These are phyloP conservation scores for Endocarpon pusillum DNA, from an alignment of 495 filamentous ascomycete genomes.

Conservation along the genomic window DNA sequence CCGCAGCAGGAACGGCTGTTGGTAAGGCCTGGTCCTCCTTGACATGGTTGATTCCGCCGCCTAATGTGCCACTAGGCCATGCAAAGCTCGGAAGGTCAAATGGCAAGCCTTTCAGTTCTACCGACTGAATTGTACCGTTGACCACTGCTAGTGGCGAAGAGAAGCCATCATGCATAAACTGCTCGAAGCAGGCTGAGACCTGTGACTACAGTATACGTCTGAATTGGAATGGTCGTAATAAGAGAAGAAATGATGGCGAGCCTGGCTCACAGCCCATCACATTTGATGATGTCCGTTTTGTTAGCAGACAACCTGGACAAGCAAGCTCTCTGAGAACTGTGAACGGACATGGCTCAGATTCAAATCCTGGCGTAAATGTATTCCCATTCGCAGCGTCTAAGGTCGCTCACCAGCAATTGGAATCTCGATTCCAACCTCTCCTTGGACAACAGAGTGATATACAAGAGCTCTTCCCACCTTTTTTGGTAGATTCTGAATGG, in stretches of 20 bases:
- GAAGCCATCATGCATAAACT: conserved; percentile 63
- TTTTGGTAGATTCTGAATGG: too few species aligned
- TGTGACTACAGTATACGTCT: conserved; percentile 79
- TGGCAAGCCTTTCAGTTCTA: conserved; percentile 29
- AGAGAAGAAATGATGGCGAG: conserved; percentile 25
- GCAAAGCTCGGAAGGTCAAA: conserved; percentile 76
- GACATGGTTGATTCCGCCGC: conserved; percentile 3
- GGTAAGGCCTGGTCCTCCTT: conserved; percentile 32
- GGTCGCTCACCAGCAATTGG: too few species aligned
- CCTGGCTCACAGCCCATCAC: conserved; percentile 17
- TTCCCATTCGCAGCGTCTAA: too few species aligned
- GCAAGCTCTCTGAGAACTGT: conserved; percentile 3
- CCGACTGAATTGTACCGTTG: conserved; percentile 3
- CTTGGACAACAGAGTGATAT: too few species aligned
- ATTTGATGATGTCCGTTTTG: conserved; percentile 10
- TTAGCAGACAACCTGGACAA: conserved; percentile 4
- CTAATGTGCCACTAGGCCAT: conserved; percentile 42
- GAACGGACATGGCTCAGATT: conserved; percentile 4
- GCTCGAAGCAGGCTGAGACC: conserved; percentile 52
- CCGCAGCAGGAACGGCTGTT: conserved; percentile 71
- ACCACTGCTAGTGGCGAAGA: conserved; percentile 42
- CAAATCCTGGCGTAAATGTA: conserved; percentile 4
- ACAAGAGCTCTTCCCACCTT: too few species aligned
- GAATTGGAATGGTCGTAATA: conserved; percentile 63
- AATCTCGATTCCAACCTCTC: too few species aligned